Base-by-base conservation (phyloP, 1,284 basidiomycete genomes). In the Melampsora larici-populina region DNA sequence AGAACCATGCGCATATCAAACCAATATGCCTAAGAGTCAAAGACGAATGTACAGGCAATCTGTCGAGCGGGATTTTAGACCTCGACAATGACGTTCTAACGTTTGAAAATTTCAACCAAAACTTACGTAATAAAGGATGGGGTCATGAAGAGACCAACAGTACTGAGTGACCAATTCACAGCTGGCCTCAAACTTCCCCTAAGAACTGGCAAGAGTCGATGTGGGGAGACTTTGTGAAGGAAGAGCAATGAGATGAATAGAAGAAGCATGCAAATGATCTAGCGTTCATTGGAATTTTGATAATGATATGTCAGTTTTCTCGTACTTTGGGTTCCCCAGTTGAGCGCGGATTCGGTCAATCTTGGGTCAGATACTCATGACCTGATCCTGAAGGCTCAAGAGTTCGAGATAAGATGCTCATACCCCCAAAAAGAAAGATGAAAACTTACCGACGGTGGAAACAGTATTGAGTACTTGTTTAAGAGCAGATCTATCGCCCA, bases 391-490 rank as follows among this genome's bases (percentile, higher is more conserved):
- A 36, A 36, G 36, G 9, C 9, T 36, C 36, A 36, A 36, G 36
- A 36, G 36, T 36, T 9, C 9, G 9, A n/a, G n/a, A n/a, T n/a
- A n/a, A 36, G 36, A 36, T 9, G 36, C 36, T 36, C 9, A 9
- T 36, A 9, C 9, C 36, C 7, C 36, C 6, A 55, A 18, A 55
- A 36, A 67, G 18, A 46, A 48, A n/a, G 17, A 6, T 17, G 26
- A 18, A n/a, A 48, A 46, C 66, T 24, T 26, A 68, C 66, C 17
- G 66, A 68, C n/a, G 66, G 66, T 21, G 66, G 66, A 48, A 68
- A 68, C 21, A 68, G 33, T 17, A 68, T 48, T 48, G 33, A 43
- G 29, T 40, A 68, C 17, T 68, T 18, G 18, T 26, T 26, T 15
- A 68, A 43, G 24, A 24, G n/a, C 21, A 46, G 66, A 31, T 68